Percentiles rank a stretch among this genome's conserved stretches.
Conservation (phyloP, 1,284 basidiomycete species). For the Trichosporon coremiiforme region DNA sequence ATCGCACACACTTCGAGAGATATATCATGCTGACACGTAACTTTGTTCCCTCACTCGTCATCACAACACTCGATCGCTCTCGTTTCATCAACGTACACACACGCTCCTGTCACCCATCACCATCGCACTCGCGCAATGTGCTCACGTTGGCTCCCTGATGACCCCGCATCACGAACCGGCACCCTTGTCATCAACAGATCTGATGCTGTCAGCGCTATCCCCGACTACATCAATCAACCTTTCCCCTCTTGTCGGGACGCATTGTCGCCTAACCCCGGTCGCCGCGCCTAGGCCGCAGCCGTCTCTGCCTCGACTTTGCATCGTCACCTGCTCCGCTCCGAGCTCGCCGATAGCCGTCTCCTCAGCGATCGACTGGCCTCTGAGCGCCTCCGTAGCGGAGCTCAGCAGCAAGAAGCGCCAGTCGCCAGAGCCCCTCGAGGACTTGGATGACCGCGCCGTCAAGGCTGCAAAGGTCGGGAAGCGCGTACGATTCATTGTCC, state of each 20-base stretch:
- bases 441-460: background rate
- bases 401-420: slow-evolving; percentile 14
- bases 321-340: slow-evolving; percentile 11
- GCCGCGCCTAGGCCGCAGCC: background rate
- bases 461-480: slow-evolving; percentile 6
- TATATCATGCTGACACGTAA: slow-evolving; percentile 16
- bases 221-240: slow-evolving; percentile 17
- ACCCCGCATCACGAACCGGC: background rate
- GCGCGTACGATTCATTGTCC: slow-evolving; percentile 12
- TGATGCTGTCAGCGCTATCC: slow-evolving; percentile 17
- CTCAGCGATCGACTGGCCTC: slow-evolving; percentile 7
- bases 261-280: slow-evolving; percentile 5
- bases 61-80: background rate
- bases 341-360: slow-evolving; percentile 3
- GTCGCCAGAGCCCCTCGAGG: slow-evolving; percentile 12
- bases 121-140: slow-evolving; percentile 12
- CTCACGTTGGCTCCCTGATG: slow-evolving; percentile 1
- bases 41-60: background rate
- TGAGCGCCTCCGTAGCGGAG: slow-evolving; percentile 12
- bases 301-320: slow-evolving; percentile 5
- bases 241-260: slow-evolving; percentile 17
- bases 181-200: background rate
- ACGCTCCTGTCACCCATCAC: background rate
- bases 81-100: background rate
- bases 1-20: background rate